phyloP scores from a whole-genome alignment of 257 asterid genomes.

The Craterostigma plantagineum region DNA sequence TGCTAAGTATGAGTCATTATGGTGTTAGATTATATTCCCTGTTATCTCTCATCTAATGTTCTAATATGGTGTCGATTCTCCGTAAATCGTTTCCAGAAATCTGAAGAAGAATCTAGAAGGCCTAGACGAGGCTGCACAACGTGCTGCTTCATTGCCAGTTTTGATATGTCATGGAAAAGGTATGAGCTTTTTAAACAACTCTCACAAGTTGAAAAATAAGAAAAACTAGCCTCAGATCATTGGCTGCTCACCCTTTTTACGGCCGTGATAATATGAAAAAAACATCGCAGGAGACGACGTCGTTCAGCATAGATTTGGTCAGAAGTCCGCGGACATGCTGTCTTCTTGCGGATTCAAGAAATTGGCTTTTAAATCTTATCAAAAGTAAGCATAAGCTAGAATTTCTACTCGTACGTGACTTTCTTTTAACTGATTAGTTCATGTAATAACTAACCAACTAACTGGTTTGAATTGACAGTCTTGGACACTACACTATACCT shows the following conservation, averaged over 20 bases:
- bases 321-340: conserved; percentile 36
- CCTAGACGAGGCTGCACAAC: conserved; percentile 29
- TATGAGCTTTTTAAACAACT: conserved; percentile 7
- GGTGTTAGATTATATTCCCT: background rate
- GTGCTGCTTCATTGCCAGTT: conserved; percentile 58
- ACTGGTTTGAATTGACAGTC: conserved; percentile 18
- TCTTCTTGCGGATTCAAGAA: conserved; percentile 39
- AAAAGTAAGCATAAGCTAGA: conserved; percentile 26
- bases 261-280: background rate
- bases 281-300: conserved; percentile 78
- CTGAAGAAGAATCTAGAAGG: conserved; percentile 36
- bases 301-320: conserved; percentile 54
- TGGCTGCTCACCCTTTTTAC: background rate
- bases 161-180: conserved; percentile 81
- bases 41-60: background rate
- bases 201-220: background rate
- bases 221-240: background rate
- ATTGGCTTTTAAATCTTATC: conserved; percentile 36
- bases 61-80: background rate
- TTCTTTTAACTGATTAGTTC: background rate
- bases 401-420: background rate
- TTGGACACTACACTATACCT: conserved; percentile 63
- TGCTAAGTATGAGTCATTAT: conserved; percentile 25
- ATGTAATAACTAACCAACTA: background rate
- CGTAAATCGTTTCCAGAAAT: conserved; percentile 22